Conservation (phyloP, 768 basidiomycete species). For the Suillus fuscotomentosus region DNA sequence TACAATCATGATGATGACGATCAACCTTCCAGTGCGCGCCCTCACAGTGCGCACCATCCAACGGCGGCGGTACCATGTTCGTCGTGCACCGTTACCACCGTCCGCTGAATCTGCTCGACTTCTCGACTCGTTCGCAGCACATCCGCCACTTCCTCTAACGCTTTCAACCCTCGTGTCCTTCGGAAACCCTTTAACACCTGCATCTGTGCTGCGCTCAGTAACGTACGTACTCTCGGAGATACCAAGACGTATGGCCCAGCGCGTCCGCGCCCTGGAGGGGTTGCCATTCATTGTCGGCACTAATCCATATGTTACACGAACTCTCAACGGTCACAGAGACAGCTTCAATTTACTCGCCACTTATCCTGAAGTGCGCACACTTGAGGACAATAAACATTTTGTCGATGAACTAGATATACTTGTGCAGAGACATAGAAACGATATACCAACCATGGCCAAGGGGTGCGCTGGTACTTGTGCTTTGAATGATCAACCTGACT, state of each 20-base stretch:
- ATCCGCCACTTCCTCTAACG: constrained; percentile 66
- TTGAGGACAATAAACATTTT: constrained; percentile 71
- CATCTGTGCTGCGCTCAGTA: constrained; percentile 74
- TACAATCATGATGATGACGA: too few relatives aligned
- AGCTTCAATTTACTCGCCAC: constrained; percentile 71
- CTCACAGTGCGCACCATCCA: background rate
- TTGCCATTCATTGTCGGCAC: constrained; percentile 89
- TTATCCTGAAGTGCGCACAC: constrained; percentile 59
- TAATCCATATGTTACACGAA: constrained; percentile 80
- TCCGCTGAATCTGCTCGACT: constrained; percentile 56
- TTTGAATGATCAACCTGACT: constrained; percentile 2
- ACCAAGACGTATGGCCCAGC: constrained; percentile 71
- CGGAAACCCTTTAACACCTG: constrained; percentile 67
- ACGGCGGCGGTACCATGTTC: constrained; percentile 24
- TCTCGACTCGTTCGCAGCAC: constrained; percentile 59
- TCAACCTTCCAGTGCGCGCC: background rate
- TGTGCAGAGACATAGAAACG: constrained; percentile 78
- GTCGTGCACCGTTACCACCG: constrained; percentile 47
- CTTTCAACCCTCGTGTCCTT: constrained; percentile 73
- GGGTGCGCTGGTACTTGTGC: constrained; percentile 46
- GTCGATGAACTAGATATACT: constrained; percentile 65
- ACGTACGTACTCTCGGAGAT: constrained; percentile 73
- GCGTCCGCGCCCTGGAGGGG: constrained; percentile 69
- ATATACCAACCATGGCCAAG: constrained; percentile 89
- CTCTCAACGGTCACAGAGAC: constrained; percentile 63